These are phyloP conservation scores for Cladorrhinum samala DNA, from an alignment of 495 filamentous ascomycete species.

Conservation along the genomic window DNA sequence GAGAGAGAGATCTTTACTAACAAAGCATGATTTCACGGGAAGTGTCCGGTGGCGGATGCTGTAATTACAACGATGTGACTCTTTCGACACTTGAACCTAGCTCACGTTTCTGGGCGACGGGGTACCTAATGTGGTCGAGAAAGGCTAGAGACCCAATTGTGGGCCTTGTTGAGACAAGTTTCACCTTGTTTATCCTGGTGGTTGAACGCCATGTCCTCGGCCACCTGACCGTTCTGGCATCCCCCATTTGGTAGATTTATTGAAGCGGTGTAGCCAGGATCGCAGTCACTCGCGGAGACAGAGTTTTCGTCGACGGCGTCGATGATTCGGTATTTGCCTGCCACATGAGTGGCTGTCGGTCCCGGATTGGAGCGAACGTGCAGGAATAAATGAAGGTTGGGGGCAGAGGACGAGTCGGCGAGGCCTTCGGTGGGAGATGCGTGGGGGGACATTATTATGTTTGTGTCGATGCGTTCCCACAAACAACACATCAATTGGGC, in stretches of 20 bases:
- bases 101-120: too few relatives aligned
- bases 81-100: too few relatives aligned
- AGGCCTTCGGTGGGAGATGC: background rate
- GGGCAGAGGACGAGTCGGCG: too few relatives aligned
- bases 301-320: slow-evolving; percentile 3
- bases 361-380: background rate
- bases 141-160: background rate
- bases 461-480: background rate
- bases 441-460: background rate
- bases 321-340: slow-evolving; percentile 6
- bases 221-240: slow-evolving; percentile 11
- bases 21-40: too few relatives aligned
- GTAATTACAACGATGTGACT: background rate
- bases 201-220: background rate
- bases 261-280: slow-evolving; percentile 10
- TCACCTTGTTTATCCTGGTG: slow-evolving; percentile 1
- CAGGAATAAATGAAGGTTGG: background rate
- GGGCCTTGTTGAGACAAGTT: background rate
- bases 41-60: background rate
- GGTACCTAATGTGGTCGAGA: background rate
- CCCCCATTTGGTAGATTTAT: background rate
- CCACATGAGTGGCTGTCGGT: background rate
- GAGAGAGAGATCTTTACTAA: background rate
- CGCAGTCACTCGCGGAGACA: slow-evolving; percentile 8
- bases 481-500: background rate